A percentile compares a stretch with the other conserved stretches of the same genome.
These are phyloP conservation scores for Eucalyptus sp. DNA, from an alignment of 345 rosid genomes.

Conservation along the genomic window DNA sequence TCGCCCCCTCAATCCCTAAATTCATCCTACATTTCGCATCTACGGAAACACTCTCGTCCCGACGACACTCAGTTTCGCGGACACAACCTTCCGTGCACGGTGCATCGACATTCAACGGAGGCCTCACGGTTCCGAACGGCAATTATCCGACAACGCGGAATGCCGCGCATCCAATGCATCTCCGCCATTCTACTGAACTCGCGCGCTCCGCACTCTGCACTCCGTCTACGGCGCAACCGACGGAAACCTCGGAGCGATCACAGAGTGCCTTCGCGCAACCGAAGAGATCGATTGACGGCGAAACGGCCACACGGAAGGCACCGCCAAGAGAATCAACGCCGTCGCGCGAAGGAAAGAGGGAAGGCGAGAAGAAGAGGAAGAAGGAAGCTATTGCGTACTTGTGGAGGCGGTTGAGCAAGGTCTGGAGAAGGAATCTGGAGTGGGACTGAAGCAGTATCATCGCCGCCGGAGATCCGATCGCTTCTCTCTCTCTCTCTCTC, in stretches of 20 bases:
- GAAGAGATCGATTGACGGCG: background rate
- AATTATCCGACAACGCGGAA: background rate
- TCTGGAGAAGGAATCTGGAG: conserved; percentile 90
- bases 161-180: background rate
- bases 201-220: background rate
- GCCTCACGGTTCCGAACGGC: background rate
- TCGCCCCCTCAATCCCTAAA: background rate
- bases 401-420: conserved; percentile 59
- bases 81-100: background rate
- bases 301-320: background rate
- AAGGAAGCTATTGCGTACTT: conserved; percentile 24
- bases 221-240: background rate
- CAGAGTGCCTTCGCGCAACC: background rate
- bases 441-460: conserved; percentile 89
- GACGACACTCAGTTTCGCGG: background rate
- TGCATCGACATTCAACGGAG: background rate
- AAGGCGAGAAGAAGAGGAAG: background rate
- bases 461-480: background rate
- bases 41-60: background rate
- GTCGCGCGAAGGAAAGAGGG: background rate
- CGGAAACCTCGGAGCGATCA: background rate
- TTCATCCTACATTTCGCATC: background rate
- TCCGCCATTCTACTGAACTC: background rate
- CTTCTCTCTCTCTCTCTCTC: background rate
- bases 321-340: background rate